Evolutionary conservation across 106 monocot genomes (phyloP).

Genomic region (Apostasia shenzhenica): DNA sequence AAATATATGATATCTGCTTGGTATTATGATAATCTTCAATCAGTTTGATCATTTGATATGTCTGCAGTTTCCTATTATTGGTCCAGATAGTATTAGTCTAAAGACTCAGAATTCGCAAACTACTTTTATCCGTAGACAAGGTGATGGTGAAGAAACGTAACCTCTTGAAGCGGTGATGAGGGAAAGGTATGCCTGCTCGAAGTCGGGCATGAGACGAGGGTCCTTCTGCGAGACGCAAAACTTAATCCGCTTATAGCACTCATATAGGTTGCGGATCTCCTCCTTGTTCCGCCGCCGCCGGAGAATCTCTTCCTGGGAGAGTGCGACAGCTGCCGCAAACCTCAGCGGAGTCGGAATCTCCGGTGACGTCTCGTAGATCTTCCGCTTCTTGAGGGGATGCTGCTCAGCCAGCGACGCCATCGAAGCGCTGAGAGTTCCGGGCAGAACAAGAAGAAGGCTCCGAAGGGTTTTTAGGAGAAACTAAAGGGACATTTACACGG

Average conservation of each 20-base stretch:
- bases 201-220: constrained; percentile 58
- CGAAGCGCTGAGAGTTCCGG: background rate
- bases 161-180: constrained; percentile 91
- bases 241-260: constrained; percentile 73
- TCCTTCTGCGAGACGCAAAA: constrained; percentile 64
- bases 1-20: too few species aligned
- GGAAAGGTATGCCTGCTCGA: constrained; percentile 88
- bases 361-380: constrained; percentile 25
- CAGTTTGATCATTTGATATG: too few species aligned
- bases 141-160: constrained; percentile 9
- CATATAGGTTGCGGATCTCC: constrained; percentile 66
- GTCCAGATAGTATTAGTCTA: too few species aligned
- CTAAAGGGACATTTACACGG: too few species aligned
- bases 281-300: constrained; percentile 59
- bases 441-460: background rate
- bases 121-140: too few species aligned
- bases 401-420: constrained; percentile 31
- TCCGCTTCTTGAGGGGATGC: constrained; percentile 85
- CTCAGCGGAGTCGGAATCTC: constrained; percentile 2
- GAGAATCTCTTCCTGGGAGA: constrained; percentile 59
- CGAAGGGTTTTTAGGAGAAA: too few species aligned
- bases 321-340: constrained; percentile 5
- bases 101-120: too few species aligned
- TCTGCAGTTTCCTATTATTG: too few species aligned
- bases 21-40: too few species aligned